Evolutionary conservation across 2,329 filamentous ascomycete genomes (phyloP).

Genomic region (Alternaria viburni): DNA sequence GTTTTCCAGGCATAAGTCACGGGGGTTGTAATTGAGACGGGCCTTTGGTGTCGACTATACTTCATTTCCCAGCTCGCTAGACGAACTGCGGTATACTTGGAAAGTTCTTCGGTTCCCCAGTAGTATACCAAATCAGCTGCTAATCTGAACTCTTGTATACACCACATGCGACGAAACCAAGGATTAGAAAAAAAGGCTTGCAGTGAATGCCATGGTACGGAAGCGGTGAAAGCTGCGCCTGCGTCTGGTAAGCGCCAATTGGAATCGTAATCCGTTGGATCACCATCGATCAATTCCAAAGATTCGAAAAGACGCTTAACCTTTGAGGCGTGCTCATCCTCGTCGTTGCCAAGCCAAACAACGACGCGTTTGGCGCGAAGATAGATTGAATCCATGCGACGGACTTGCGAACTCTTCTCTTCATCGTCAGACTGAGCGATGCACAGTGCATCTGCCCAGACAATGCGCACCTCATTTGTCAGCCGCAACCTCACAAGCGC

Average conservation of each 20-base stretch:
- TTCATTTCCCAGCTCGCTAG: neutral
- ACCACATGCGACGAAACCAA: neutral
- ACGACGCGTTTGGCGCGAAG: neutral
- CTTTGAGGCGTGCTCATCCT: neutral
- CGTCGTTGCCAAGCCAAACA: neutral
- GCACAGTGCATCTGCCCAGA: neutral
- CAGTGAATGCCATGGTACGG: neutral
- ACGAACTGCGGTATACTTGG: neutral
- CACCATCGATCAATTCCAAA: neutral
- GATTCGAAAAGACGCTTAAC: neutral
- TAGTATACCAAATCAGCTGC: neutral
- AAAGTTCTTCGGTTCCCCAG: neutral
- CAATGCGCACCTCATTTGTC: neutral
- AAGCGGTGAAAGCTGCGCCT: neutral
- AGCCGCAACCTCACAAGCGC: neutral
- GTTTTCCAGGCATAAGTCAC: neutral
- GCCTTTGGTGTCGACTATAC: fast-evolving
- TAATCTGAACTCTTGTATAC: neutral
- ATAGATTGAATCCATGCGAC: neutral
- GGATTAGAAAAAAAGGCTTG: neutral
- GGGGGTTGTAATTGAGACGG: fast-evolving
- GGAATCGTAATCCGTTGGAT: neutral
- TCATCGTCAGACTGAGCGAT: neutral
- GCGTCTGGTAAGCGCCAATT: neutral
- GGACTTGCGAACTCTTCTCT: neutral